Evolutionary conservation across 75 land plant species (phyloP).

Genomic region (Sequoiadendron giganteum): DNA sequence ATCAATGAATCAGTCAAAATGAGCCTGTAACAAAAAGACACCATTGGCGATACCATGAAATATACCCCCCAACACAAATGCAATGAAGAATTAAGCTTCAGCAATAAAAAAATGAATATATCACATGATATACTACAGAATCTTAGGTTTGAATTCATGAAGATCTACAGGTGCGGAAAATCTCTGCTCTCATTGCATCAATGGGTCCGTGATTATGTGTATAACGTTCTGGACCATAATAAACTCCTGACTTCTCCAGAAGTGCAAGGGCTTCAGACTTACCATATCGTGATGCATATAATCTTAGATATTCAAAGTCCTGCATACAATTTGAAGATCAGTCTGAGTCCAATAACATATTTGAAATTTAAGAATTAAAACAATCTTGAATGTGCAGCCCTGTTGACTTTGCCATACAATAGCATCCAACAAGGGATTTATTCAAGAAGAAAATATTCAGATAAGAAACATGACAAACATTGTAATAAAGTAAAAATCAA

Average conservation of each 20-base stretch:
- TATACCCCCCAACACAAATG: neutral
- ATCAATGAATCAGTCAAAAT: neutral
- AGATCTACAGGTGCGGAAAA: constrained; percentile 59
- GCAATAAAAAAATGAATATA: neutral
- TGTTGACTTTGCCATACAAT: neutral
- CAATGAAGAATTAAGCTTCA: neutral
- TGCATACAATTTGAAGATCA: constrained; percentile 21
- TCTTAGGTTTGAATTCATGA: constrained; percentile 3
- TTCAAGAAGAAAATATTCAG: neutral
- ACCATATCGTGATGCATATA: constrained; percentile 81
- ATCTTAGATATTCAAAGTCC: constrained; percentile 88
- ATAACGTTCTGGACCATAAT: constrained; percentile 86
- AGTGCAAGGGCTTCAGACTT: constrained; percentile 73
- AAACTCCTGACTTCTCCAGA: constrained; percentile 84
- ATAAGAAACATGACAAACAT: neutral
- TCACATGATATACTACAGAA: neutral
- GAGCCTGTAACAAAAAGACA: neutral
- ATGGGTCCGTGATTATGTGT: constrained; percentile 83
- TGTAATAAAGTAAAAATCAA: neutral
- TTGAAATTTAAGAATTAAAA: neutral
- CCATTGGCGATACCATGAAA: neutral
- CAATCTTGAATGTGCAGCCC: neutral
- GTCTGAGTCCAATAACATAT: neutral
- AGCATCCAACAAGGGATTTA: neutral
- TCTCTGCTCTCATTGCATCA: constrained; percentile 83